Base-by-base conservation (phyloP, 2,329 filamentous ascomycete species). In the Hymenoscyphus fraxineus region DNA sequence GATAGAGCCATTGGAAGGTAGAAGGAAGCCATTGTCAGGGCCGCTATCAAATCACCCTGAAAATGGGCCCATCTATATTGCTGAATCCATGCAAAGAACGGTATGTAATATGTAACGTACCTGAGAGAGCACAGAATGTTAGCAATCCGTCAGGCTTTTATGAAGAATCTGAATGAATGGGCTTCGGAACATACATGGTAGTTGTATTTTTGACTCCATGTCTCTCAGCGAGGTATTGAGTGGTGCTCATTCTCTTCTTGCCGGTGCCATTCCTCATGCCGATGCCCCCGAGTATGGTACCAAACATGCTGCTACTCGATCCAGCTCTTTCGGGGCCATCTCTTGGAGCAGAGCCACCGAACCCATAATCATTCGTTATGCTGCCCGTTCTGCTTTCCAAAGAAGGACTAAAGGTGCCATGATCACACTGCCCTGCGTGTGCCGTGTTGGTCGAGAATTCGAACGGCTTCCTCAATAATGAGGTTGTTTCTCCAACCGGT, bases 1-100 rank as follows among this genome's bases (percentile, higher is more conserved):
- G 95, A 98, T 15, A 99, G 84, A 0, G 93, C 90, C 93, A 99
- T 97, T 60, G 95, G 95, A 44, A 99, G 90, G 77, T 99, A 99
- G 80, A 99, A 95, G 32, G 93, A 97, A n/a, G 94, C 92, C 80
- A 99, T 89, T n/a, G 95, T 98, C 67, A 98, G 77, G 59, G 94
- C 93, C 9, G 94, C 90, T 15, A 96, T 82, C 19, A 98, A 79
- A 77, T 99, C 95, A 58, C 95, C 95, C 71, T 89, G 86, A 58
- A 98, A 77, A 77, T 91, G 97, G 3, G 86, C 85, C 83, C 87
- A 88, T 71, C 85, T 87, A 78, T 99, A 99, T 78, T 97, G 92
- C 61, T 82, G 83, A 67, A 96, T 89, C 95, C 95, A 99, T 68
- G 89, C 93, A 69, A 97, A 80, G 67, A 93, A 91, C 0, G 95